Percentiles rank a stretch among this genome's conserved stretches.
Evolutionary conservation across 2,329 filamentous ascomycete species (phyloP).

Genomic region (Colletotrichum chlorophyti): DNA sequence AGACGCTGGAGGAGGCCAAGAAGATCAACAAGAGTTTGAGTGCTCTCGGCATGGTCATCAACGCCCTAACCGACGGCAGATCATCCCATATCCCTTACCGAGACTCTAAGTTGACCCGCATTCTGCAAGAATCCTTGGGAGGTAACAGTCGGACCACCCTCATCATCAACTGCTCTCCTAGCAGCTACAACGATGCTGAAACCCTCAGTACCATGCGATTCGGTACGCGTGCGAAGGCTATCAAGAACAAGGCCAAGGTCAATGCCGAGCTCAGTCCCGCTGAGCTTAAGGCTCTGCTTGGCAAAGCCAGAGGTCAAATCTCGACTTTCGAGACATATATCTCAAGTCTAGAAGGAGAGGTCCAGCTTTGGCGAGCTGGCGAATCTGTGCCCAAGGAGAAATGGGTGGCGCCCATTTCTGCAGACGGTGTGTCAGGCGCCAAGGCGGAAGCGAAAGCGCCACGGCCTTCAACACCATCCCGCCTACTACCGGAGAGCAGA

Average conservation of each 20-base stretch:
- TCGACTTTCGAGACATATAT: slow-evolving; percentile 91
- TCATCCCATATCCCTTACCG: slow-evolving; percentile 95
- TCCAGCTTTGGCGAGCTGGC: slow-evolving; percentile 86
- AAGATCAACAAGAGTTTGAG: slow-evolving; percentile 99
- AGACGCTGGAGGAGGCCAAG: slow-evolving; percentile 97
- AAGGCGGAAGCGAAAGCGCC: slow-evolving; percentile 51
- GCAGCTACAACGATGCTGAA: slow-evolving; percentile 96
- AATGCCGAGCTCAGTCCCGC: slow-evolving; percentile 96
- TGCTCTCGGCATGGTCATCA: slow-evolving; percentile 98
- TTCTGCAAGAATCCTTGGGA: slow-evolving; percentile 94
- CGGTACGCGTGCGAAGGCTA: slow-evolving; percentile 94
- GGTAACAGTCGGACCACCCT: slow-evolving; percentile 98
- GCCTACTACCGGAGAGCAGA: slow-evolving; percentile 62
- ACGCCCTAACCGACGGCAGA: slow-evolving; percentile 95
- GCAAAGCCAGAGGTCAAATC: slow-evolving; percentile 89
- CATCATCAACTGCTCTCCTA: slow-evolving; percentile 99
- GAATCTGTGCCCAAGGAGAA: slow-evolving; percentile 87
- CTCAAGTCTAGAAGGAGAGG: slow-evolving; percentile 80
- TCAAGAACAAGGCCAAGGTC: slow-evolving; percentile 99
- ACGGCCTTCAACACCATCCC: slow-evolving; percentile 60
- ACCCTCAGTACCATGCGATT: slow-evolving; percentile 92
- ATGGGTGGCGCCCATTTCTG: slow-evolving; percentile 76
- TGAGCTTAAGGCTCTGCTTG: slow-evolving; percentile 91
- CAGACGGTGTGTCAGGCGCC: slow-evolving; percentile 52
- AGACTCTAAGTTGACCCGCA: slow-evolving; percentile 97